A percentile compares a stretch with the other conserved stretches of the same genome.
Conservation (phyloP, 306 rosid genomes). For the Cicer chorassanicum region DNA sequence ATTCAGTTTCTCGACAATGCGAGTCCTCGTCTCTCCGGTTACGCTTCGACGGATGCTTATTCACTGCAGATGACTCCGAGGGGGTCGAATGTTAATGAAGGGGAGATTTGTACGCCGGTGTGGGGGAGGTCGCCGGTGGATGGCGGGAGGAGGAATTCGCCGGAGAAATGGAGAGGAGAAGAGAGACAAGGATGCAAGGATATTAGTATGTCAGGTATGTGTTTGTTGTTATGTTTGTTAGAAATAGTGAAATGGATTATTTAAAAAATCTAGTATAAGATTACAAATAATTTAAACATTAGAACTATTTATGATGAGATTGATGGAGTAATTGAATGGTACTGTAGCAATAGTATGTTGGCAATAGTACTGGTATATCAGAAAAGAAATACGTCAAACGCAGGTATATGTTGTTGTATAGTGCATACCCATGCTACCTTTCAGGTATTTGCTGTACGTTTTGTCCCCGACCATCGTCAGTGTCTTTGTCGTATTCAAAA, state of each 20-base stretch:
- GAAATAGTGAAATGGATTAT: no score
- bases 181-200: conserved; percentile 53
- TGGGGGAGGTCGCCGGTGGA: conserved; percentile 43
- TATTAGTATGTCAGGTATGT: conserved; percentile 44
- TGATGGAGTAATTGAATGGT: background rate
- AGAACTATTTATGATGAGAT: no score
- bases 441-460: conserved; percentile 41
- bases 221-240: background rate
- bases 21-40: conserved; percentile 40
- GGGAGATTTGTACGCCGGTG: conserved; percentile 38
- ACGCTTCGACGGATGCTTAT: conserved; percentile 41
- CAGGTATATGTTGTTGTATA: conserved; percentile 14
- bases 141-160: conserved; percentile 39
- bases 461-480: conserved; percentile 42
- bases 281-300: no score
- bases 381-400: background rate
- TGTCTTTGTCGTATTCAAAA: conserved; percentile 18
- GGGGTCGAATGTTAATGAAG: conserved; percentile 60
- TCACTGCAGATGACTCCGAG: conserved; percentile 74
- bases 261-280: no score
- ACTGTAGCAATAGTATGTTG: background rate
- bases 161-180: conserved; percentile 36
- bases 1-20: conserved; percentile 20
- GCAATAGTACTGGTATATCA: background rate
- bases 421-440: conserved; percentile 33